Conservation (phyloP, 805 yeast species). For the Tetrapisispora phaffii region DNA sequence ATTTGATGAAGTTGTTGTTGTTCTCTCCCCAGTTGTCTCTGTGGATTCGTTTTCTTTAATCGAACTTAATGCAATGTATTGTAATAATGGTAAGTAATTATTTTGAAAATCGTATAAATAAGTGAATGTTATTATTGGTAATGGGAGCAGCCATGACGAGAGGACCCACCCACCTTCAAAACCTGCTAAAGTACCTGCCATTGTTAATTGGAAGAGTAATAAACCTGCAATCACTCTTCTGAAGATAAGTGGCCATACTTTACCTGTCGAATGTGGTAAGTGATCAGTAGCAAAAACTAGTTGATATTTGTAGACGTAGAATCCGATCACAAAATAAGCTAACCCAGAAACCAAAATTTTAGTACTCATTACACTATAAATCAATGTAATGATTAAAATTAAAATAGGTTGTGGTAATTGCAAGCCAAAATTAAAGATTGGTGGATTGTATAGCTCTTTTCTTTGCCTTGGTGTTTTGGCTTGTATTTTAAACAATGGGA, state of each 20-base stretch:
- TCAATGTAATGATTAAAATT: constrained; percentile 71
- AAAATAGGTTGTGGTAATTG: constrained; percentile 87
- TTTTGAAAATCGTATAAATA: constrained; percentile 74
- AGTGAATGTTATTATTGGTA: constrained; percentile 59
- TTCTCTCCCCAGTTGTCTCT: constrained; percentile 15
- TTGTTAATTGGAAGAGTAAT: constrained; percentile 76
- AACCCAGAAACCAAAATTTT: constrained; percentile 79
- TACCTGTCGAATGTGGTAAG: constrained; percentile 94
- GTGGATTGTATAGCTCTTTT: constrained; percentile 69
- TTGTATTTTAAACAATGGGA: constrained; percentile 53
- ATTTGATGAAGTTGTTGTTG: constrained; percentile 16
- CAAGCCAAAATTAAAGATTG: constrained; percentile 84
- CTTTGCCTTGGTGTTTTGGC: constrained; percentile 80
- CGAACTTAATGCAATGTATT: constrained; percentile 80
- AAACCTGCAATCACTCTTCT: constrained; percentile 76
- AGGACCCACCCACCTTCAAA: constrained; percentile 69
- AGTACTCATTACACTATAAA: constrained; percentile 83
- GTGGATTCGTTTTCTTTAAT: constrained; percentile 40
- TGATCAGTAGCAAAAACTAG: constrained; percentile 84
- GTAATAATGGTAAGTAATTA: constrained; percentile 68
- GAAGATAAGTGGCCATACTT: constrained; percentile 87
- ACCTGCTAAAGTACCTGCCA: constrained; percentile 80
- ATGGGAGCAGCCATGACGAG: constrained; percentile 63
- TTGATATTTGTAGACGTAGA: constrained; percentile 84
- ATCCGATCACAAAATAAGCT: constrained; percentile 75